Evolutionary conservation across 164 flowering plant species (phyloP).

Genomic region (Nymphaea colorata): DNA sequence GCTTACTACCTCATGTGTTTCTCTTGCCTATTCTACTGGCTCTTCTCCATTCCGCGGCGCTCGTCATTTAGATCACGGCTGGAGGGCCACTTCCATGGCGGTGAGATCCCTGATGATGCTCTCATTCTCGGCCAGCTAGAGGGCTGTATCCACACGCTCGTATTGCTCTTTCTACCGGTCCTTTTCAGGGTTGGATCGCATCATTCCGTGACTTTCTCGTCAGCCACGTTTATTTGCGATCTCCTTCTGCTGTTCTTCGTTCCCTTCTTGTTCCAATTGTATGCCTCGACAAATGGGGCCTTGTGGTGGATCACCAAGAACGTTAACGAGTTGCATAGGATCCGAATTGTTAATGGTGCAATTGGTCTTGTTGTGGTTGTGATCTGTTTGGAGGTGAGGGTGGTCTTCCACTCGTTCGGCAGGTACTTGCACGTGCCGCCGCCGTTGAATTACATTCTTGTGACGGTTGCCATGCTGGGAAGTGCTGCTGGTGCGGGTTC

Average conservation of each 20-base stretch:
- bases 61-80: constrained; percentile 48
- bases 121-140: constrained; percentile 63
- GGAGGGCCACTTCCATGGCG: constrained; percentile 22
- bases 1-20: constrained; percentile 61
- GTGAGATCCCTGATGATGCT: constrained; percentile 57
- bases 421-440: constrained; percentile 89
- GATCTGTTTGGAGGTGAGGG: constrained; percentile 77
- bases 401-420: constrained; percentile 86
- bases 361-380: constrained; percentile 67
- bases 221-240: constrained; percentile 47
- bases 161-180: constrained; percentile 57
- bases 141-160: constrained; percentile 67
- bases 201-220: constrained; percentile 36
- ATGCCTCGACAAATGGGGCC: constrained; percentile 79
- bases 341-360: constrained; percentile 74
- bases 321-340: constrained; percentile 39
- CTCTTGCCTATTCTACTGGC: constrained; percentile 61
- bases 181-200: constrained; percentile 71
- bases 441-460: constrained; percentile 77
- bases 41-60: constrained; percentile 69
- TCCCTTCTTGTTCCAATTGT: constrained; percentile 77
- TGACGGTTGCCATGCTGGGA: constrained; percentile 77
- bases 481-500: constrained; percentile 75
- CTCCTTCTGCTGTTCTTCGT: constrained; percentile 72
- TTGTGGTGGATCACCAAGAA: constrained; percentile 86